Evolutionary conservation across 78 protist species (phyloP).

Genomic region (Cavenderia fasciculata): DNA sequence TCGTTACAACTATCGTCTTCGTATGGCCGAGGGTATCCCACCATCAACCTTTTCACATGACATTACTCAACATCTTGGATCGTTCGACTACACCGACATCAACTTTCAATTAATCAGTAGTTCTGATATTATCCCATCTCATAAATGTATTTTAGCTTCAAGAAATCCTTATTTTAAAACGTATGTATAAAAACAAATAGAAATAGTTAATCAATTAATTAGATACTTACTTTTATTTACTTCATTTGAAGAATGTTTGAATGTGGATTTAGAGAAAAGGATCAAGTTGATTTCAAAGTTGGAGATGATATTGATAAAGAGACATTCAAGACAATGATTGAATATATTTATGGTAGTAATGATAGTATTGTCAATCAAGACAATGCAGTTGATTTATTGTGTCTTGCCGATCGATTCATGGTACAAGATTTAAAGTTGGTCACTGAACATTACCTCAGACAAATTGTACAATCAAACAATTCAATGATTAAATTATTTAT

Average conservation of each 20-base stretch:
- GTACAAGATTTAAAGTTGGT: constrained; percentile 73
- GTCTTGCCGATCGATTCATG: constrained; percentile 80
- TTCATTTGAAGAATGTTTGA: constrained; percentile 39
- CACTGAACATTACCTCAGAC: constrained; percentile 57
- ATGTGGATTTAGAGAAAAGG: constrained; percentile 67
- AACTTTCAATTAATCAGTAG: constrained; percentile 4
- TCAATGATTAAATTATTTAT: too few relatives aligned
- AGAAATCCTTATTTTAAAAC: constrained; percentile 65
- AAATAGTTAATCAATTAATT: too few relatives aligned
- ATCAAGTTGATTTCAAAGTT: constrained; percentile 35
- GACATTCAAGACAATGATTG: constrained; percentile 37
- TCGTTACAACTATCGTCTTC: constrained; percentile 18
- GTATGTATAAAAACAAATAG: neutral
- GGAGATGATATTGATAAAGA: constrained; percentile 39
- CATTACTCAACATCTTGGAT: constrained; percentile 6
- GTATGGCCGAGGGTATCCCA: constrained; percentile 45
- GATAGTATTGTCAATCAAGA: constrained; percentile 50
- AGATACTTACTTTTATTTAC: neutral
- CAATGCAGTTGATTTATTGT: constrained; percentile 64
- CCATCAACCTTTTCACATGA: constrained; percentile 27
- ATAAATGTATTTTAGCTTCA: constrained; percentile 17
- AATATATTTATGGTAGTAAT: constrained; percentile 65
- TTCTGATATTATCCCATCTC: neutral
- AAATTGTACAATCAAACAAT: too few relatives aligned
- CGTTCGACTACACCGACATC: neutral